Evolutionary conservation across 177 flowering plant genomes (phyloP), one percentile per base, ranked within the genome.

Genomic region (Tripterygium wilfordii): DNA sequence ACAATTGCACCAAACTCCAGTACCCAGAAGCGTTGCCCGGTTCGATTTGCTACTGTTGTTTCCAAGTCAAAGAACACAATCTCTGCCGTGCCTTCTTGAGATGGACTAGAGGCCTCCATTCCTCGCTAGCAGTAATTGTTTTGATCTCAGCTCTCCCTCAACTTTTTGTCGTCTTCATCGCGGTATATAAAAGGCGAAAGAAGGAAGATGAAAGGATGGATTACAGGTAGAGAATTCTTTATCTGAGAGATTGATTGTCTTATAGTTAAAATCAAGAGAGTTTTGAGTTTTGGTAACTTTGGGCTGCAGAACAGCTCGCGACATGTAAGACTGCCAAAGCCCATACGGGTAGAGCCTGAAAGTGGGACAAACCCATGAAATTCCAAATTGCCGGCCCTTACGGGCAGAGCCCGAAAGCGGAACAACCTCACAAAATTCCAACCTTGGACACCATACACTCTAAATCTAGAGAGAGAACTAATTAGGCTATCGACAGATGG

Each of bases 1-100:
- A 85, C 65, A 1, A 90, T 81, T 15, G 98, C 96, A 1, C 98
- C 98, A 28, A 90, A 90, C 63, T 90, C 98, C 52, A 87, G 40
- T 1, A 90, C 69, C 62, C 66, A 58, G 56, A 81, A 82, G 41
- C 68, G 49, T n/a, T 75, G 74, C 40, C 96, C 88, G 0, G 62
- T 25, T 71, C 60, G 69, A 2, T 48, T 70, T 0, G 98, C 91
- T 0, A 87, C 88, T 0, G 73, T 82, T 1, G 96, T 90, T 71
- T 90, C 98, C 37, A 90, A 47, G 61, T 90, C 98, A 30, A 81
- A 82, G 64, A 87, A 85, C 38, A 83, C 98, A 27, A 87, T 85
- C 62, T 86, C 78, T 4, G 79, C 2, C 5, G 53, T 2, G 28
- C 45, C 15, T 38, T 49, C 24, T 25, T 42, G 25, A 41, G 10